phyloP scores from a whole-genome alignment of 2,329 filamentous ascomycete genomes.

The Clarireedia monteithiana region DNA sequence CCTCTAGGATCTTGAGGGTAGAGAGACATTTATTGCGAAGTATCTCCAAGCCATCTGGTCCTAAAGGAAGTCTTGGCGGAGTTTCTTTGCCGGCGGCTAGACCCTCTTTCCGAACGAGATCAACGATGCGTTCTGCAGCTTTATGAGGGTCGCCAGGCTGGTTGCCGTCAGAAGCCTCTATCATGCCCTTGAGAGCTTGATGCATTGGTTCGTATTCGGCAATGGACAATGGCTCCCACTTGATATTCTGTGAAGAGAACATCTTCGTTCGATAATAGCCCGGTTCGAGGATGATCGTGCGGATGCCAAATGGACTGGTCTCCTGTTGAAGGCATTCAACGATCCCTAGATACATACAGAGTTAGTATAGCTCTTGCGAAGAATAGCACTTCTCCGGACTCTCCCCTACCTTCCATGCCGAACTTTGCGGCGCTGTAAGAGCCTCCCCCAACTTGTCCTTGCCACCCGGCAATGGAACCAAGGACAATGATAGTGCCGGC shows the following conservation, averaged over 20 bases:
- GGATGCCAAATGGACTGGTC: constrained; percentile 11
- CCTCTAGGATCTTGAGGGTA: constrained; percentile 11
- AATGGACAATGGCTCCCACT: background rate
- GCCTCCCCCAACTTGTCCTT: constrained; percentile 1
- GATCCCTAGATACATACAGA: background rate
- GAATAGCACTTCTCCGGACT: background rate
- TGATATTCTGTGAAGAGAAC: constrained; percentile 9
- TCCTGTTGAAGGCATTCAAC: constrained; percentile 14
- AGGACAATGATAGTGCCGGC: constrained; percentile 30
- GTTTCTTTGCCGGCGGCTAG: constrained; percentile 26
- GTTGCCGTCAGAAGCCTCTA: constrained; percentile 26
- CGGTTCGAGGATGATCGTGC: constrained; percentile 34
- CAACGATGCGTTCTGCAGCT: constrained; percentile 32
- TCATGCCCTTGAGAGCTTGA: constrained; percentile 1
- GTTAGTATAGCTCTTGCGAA: background rate
- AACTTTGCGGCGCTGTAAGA: constrained; percentile 15
- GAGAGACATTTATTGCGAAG: constrained; percentile 24
- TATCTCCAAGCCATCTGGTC: constrained; percentile 28
- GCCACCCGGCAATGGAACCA: constrained; percentile 10
- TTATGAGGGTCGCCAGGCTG: constrained; percentile 36
- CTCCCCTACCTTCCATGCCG: constrained; percentile 13
- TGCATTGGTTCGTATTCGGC: constrained; percentile 7
- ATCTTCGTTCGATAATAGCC: constrained; percentile 45
- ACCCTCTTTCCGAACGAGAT: constrained; percentile 30
- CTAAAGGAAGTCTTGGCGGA: constrained; percentile 30